phyloP scores from a whole-genome alignment of 139 green algal genomes.

The Yamagishiella unicocca region DNA sequence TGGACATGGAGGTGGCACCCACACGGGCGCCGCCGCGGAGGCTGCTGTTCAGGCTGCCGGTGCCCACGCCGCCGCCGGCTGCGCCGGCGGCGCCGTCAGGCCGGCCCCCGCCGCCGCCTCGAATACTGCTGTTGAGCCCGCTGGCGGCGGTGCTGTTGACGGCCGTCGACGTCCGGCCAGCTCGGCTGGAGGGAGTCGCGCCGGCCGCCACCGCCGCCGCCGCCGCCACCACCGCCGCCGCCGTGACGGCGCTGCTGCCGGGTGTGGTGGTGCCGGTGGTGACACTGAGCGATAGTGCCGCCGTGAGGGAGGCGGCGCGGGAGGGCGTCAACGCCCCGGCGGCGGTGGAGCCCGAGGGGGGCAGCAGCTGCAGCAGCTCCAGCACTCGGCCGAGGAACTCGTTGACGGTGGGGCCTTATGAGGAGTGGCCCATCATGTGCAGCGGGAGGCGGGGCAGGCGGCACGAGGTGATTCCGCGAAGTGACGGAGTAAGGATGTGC shows the following conservation, averaged over 20 bases:
- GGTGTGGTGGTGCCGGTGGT: background rate
- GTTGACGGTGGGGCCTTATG: slow-evolving; percentile 18
- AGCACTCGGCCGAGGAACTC: slow-evolving; percentile 21
- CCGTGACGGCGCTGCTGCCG: background rate
- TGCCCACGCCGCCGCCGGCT: background rate
- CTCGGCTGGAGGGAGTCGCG: background rate
- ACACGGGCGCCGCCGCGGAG: background rate
- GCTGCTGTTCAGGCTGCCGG: slow-evolving; percentile 5
- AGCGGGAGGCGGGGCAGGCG: too few relatives aligned
- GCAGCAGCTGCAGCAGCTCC: slow-evolving; percentile 43
- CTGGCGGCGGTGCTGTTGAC: background rate
- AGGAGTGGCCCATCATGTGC: too few relatives aligned
- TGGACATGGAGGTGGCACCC: background rate
- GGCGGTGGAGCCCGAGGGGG: background rate
- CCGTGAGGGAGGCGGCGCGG: slow-evolving; percentile 1
- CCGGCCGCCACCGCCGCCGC: background rate
- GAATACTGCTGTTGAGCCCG: background rate
- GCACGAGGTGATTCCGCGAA: too few relatives aligned
- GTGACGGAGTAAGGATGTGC: too few relatives aligned
- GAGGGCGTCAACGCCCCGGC: slow-evolving; percentile 28
- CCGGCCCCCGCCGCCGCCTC: background rate
- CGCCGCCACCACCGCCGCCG: background rate
- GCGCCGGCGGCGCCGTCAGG: background rate
- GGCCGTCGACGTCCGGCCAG: background rate
- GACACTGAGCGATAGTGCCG: background rate